Base-by-base conservation (phyloP, 2,329 filamentous ascomycete species). In the Ophiostoma australiae region DNA sequence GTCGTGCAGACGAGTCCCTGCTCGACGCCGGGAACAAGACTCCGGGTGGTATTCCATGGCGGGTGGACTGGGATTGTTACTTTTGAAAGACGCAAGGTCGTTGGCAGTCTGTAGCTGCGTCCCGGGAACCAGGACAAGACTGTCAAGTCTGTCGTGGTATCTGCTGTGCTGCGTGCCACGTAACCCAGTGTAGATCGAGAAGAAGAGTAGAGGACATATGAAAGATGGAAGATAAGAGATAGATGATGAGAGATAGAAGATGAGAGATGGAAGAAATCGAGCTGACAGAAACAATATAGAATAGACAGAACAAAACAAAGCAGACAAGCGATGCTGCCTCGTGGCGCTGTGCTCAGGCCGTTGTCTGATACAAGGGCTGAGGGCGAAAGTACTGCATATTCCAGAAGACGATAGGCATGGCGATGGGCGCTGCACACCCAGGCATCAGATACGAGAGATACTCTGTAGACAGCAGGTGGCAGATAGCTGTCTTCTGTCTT, bases 341-440 rank as follows among this genome's bases (percentile, higher is more conserved):
- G 44, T 17, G 13, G 44, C 44, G 52, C n/a, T 23, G 52, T 55
- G 52, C 52, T 55, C 52, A 55, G 52, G 13, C 52, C 52, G 52
- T 55, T 55, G 52, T 55, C n/a, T 55, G n/a, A 55, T 55, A 23
- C 52, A 23, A 27, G n/a, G n/a, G 52, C 52, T 55, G 52, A 55
- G n/a, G 20, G 52, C 27, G n/a, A 27, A 55, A 55, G 52, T 55
- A 55, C 52, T 55, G 52, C 52, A 55, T 55, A 11, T 55, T 55
- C 52, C 27, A 27, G 52, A 55, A 55, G 20, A 27, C 10, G 5
- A 55, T 55, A 17, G 44, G n/a, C 5, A 48, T 48, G 7, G n/a
- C n/a, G n/a, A n/a, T n/a, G n/a, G n/a, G n/a, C n/a, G n/a, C n/a
- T n/a, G n/a, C n/a, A n/a, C n/a, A n/a, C n/a, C n/a, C n/a, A n/a